These are phyloP conservation scores for Oidiodendron maius DNA, from an alignment of 495 filamentous ascomycete genomes.

Conservation along the genomic window DNA sequence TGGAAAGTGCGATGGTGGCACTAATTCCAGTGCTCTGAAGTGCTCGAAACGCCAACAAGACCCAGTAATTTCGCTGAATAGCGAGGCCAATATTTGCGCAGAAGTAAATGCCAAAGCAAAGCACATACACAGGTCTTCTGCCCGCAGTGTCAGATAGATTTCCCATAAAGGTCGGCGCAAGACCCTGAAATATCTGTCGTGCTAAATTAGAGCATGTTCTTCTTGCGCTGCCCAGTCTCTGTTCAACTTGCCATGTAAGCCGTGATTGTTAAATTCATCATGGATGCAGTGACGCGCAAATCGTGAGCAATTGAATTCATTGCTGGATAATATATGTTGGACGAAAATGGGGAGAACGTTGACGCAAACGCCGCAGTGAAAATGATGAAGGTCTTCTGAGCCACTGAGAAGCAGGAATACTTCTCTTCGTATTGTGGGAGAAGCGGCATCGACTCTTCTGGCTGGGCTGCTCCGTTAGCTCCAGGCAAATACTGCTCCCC, in stretches of 20 bases:
- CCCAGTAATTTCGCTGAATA: constrained; percentile 41
- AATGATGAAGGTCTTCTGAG: constrained; percentile 56
- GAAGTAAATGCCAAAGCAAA: constrained; percentile 46
- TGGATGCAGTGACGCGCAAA: constrained; percentile 9
- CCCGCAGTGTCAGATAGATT: constrained; percentile 49
- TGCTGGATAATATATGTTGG: constrained; percentile 57
- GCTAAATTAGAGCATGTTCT: no score
- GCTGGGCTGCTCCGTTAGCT: neutral
- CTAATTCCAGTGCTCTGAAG: constrained; percentile 49
- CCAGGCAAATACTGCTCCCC: neutral
- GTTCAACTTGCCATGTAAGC: constrained; percentile 12
- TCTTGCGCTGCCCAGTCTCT: no score
- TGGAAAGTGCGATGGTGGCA: constrained; percentile 40
- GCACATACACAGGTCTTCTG: constrained; percentile 46
- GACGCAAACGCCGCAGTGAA: constrained; percentile 51
- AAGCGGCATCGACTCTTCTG: no score
- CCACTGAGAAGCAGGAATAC: constrained; percentile 49
- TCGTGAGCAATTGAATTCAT: constrained; percentile 11
- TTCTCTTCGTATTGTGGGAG: neutral
- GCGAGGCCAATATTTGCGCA: constrained; percentile 49
- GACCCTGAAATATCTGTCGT: constrained; percentile 44
- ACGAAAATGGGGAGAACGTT: constrained; percentile 66
- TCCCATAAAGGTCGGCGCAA: constrained; percentile 52
- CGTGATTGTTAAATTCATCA: constrained; percentile 19
- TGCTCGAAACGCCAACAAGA: constrained; percentile 44